Percentiles rank a stretch among this genome's conserved stretches.
Evolutionary conservation across 306 rosid genomes (phyloP).

Genomic region (Fagus crenata): DNA sequence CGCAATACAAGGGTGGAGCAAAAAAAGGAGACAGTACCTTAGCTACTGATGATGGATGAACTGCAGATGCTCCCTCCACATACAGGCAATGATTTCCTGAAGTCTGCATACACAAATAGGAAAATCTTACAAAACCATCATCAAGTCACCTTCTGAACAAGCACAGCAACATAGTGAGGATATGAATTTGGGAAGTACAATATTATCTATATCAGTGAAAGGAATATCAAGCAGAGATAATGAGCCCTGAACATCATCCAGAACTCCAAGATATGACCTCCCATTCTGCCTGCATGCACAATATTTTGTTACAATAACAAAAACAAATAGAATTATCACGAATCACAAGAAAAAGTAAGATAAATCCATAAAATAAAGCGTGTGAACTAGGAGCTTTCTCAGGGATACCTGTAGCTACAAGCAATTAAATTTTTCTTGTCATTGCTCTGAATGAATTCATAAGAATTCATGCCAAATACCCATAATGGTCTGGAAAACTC

Average conservation of each 20-base stretch:
- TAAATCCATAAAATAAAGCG: not conserved
- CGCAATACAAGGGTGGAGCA: too few species aligned
- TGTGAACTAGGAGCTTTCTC: constrained; percentile 17
- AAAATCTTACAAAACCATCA: constrained; percentile 15
- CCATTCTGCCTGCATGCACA: constrained; percentile 70
- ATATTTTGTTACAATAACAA: not conserved
- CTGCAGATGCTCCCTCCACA: constrained; percentile 86
- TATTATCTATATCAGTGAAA: constrained; percentile 77
- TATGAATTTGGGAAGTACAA: constrained; percentile 50
- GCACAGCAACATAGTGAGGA: constrained; percentile 11
- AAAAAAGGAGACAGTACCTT: constrained; percentile 43
- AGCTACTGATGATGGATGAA: constrained; percentile 74
- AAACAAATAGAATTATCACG: not conserved
- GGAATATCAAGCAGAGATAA: constrained; percentile 69
- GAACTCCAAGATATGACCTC: constrained; percentile 78
- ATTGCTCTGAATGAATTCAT: constrained; percentile 56
- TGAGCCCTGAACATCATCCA: constrained; percentile 61
- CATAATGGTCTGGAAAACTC: constrained; percentile 85
- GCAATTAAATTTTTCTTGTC: constrained; percentile 54
- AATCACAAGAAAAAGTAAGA: constrained; percentile 9
- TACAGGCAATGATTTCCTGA: constrained; percentile 55
- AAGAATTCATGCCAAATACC: constrained; percentile 78
- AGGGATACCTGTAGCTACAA: constrained; percentile 78
- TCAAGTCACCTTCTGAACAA: constrained; percentile 17
- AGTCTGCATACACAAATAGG: constrained; percentile 49